Conservation (phyloP, 805 yeast species). For the Candida sphagnicola region DNA sequence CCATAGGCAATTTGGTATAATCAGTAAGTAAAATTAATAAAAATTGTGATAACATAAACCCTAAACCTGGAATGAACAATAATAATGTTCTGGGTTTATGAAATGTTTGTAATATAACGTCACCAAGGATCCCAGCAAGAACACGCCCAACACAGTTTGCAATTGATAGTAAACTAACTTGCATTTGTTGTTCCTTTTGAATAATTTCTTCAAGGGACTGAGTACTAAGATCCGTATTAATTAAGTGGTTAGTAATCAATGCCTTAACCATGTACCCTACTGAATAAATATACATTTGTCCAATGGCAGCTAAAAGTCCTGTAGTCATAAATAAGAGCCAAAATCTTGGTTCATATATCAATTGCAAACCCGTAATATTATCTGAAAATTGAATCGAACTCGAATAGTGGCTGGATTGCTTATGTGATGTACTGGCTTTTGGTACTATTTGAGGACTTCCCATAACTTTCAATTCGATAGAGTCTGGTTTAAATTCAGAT, state of each 20-base stretch:
- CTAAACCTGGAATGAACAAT: conserved; percentile 47
- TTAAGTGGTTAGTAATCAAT: conserved; percentile 9
- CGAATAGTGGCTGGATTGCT: not conserved
- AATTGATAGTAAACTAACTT: conserved; percentile 68
- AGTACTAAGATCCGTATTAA: conserved; percentile 3
- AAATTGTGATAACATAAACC: conserved; percentile 49
- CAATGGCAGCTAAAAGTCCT: conserved; percentile 39
- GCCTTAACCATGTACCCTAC: conserved; percentile 16
- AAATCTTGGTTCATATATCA: conserved; percentile 23
- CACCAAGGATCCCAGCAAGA: conserved; percentile 61
- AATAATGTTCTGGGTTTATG: conserved; percentile 50
- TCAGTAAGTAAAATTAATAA: conserved; percentile 35
- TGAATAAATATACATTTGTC: conserved; percentile 29
- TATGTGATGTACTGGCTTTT: conserved; percentile 2
- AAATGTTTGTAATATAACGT: conserved; percentile 45
- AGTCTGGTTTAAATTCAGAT: conserved; percentile 3
- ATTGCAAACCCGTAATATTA: conserved; percentile 13
- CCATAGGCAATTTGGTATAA: conserved; percentile 39
- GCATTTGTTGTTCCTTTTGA: conserved; percentile 60
- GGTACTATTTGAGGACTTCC: conserved; percentile 5
- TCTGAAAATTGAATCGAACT: not conserved
- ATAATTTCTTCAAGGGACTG: conserved; percentile 28
- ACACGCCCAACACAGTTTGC: conserved; percentile 67
- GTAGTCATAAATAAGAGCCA: conserved; percentile 37
- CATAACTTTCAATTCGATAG: conserved; percentile 7